phyloP scores from a whole-genome alignment of 2,329 filamentous ascomycete species.

The Paecilomyces fulvus region DNA sequence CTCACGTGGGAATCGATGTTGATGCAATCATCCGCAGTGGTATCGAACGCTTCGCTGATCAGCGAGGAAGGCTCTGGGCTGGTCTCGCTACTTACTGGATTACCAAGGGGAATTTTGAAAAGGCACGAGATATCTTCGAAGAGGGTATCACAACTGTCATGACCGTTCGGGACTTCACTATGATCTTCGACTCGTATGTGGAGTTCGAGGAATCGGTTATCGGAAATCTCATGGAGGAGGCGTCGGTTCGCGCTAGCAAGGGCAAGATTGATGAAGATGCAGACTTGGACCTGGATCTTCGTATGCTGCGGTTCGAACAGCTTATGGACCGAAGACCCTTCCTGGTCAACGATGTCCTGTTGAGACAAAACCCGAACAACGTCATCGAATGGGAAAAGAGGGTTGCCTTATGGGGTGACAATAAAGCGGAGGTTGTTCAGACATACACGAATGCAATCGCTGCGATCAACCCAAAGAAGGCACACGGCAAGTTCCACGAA shows the following conservation, averaged over 20 bases:
- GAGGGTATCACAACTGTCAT: constrained; percentile 96
- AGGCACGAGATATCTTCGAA: constrained; percentile 86
- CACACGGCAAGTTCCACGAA: constrained; percentile 84
- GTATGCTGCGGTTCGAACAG: constrained; percentile 97
- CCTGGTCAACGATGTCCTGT: constrained; percentile 86
- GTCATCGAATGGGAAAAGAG: constrained; percentile 96
- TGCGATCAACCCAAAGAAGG: constrained; percentile 88
- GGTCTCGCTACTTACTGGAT: constrained; percentile 96
- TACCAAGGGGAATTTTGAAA: constrained; percentile 83
- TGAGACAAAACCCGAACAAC: constrained; percentile 93
- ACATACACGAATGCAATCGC: constrained; percentile 93
- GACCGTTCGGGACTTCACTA: constrained; percentile 94
- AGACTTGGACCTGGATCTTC: constrained; percentile 89
- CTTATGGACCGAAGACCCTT: constrained; percentile 96
- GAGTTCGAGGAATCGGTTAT: constrained; percentile 98
- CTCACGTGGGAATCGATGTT: constrained; percentile 77
- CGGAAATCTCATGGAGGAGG: constrained; percentile 79
- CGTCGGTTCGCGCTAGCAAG: constrained; percentile 69
- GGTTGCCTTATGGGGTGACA: constrained; percentile 90
- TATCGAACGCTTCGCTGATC: constrained; percentile 82
- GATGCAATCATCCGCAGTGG: constrained; percentile 90
- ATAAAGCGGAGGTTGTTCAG: constrained; percentile 81
- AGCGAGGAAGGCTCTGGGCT: constrained; percentile 90
- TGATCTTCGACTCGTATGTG: constrained; percentile 91
- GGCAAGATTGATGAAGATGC: constrained; percentile 70